Evolutionary conservation across 2,329 filamentous ascomycete genomes (phyloP), one percentile per base, ranked within the genome.

Genomic region (Aspergillus sp.): DNA sequence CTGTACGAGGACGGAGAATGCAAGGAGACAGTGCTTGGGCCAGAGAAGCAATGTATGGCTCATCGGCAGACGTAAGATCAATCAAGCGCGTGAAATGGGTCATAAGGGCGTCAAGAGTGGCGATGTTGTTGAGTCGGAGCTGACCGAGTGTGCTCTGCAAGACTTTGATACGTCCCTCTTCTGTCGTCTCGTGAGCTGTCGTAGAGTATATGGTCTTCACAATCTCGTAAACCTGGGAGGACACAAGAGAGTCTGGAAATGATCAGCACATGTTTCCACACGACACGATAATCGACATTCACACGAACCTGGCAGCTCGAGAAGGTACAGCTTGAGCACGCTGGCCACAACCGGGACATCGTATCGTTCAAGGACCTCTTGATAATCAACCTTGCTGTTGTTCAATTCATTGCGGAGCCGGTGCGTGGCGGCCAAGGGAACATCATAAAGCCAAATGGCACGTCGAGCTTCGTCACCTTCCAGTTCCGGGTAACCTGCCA

Each of bases 201-300:
- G 89, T 91, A 44, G 85, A 87, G 77, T 99, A 99, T 59, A 99
- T 95, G 2, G 91, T 97, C 75, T 96, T 92, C 69, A 99, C 87
- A 67, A 99, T 97, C 76, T 99, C 95, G 72, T 99, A 99, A 53
- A 99, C 91, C 70, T 97, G 93, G 38, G 91, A 95, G 51, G 94
- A 97, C 56, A 99, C 93, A 56, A 99, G 82, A n/a, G 94, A 97
- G 73, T 99, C 94, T 94, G 60, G 16, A 30, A 24, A 56, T 41
- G 60, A 48, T 56, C 46, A 59, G 47, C 13, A 48, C 33, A 40
- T 24, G 26, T 42, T 30, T 30, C 1, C 20, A 16, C 17, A 46
- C 26, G 4, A 16, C 17, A 46, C 26, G 4, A 17, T n/a, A 22
- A 10, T 36, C 40, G 10, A 20, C 47, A 24, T 42, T 16, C 7